phyloP scores from a whole-genome alignment of 345 rosid genomes.

The Eucalyptus curtisii region DNA sequence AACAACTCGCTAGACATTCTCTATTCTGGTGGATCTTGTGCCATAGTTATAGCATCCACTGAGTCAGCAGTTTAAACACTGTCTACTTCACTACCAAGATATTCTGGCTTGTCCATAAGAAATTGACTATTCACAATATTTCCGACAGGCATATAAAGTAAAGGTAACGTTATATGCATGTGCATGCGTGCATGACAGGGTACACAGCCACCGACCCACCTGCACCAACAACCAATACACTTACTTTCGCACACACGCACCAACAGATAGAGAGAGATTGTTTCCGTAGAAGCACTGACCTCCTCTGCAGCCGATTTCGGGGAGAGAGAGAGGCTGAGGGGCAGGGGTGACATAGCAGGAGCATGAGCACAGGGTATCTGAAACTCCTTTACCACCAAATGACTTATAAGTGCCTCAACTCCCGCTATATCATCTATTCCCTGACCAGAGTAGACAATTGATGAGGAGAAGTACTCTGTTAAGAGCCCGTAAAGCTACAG shows the following conservation, averaged over 20 bases:
- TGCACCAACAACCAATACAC: background rate
- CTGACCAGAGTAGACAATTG: background rate
- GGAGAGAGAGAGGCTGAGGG: conserved; percentile 23
- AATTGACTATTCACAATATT: background rate
- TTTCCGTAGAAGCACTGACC: conserved; percentile 16
- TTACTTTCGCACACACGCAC: background rate
- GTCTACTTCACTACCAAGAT: background rate
- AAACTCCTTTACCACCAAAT: conserved; percentile 51
- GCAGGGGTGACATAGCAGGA: conserved; percentile 38
- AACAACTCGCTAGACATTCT: background rate
- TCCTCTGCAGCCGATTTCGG: conserved; percentile 72
- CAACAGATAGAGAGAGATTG: background rate
- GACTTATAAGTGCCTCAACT: conserved; percentile 63
- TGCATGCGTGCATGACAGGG: background rate
- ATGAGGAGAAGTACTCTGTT: background rate
- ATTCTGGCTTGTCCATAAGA: background rate
- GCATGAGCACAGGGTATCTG: conserved; percentile 69
- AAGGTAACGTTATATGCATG: background rate
- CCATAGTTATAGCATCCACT: background rate
- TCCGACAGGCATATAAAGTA: background rate
- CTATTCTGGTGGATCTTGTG: background rate
- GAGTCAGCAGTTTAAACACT: background rate
- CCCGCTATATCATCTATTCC: conserved; percentile 61
- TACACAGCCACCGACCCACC: background rate
- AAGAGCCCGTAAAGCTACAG: background rate